phyloP scores from a whole-genome alignment of 2,329 filamentous ascomycete species.

The Macrophomina pseudophaseolina region DNA sequence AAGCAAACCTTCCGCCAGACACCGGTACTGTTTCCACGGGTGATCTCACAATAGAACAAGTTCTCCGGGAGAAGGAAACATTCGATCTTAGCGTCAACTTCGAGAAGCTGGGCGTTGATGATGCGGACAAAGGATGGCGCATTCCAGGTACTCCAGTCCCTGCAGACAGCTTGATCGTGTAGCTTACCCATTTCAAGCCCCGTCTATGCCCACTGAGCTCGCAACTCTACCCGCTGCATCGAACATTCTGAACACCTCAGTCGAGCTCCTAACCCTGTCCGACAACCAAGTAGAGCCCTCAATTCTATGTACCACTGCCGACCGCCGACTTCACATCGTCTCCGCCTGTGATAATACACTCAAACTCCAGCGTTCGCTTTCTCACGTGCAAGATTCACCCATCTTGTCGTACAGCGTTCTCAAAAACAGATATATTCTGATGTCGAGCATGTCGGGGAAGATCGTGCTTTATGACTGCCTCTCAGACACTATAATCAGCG shows the following conservation, averaged over 20 bases:
- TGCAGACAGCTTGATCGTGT: background rate
- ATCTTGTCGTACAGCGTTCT: constrained; percentile 58
- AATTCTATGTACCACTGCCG: constrained; percentile 44
- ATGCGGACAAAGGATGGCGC: constrained; percentile 52
- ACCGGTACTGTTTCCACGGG: constrained; percentile 50
- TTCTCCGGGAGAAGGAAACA: constrained; percentile 65
- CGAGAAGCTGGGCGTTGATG: constrained; percentile 59
- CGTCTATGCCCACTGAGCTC: constrained; percentile 50
- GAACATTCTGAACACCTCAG: constrained; percentile 60
- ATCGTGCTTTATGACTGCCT: constrained; percentile 54
- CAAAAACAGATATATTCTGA: constrained; percentile 52
- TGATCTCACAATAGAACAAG: constrained; percentile 61
- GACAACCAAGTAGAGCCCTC: constrained; percentile 32
- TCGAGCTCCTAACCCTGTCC: constrained; percentile 43
- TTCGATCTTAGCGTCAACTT: constrained; percentile 62
- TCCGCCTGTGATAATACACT: constrained; percentile 39
- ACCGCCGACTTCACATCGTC: constrained; percentile 53
- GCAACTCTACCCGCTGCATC: constrained; percentile 52
- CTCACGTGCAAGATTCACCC: constrained; percentile 56
- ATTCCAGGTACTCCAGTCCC: constrained; percentile 46
- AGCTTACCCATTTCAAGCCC: constrained; percentile 45
- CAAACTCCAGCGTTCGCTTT: constrained; percentile 42
- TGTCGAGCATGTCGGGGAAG: constrained; percentile 65
- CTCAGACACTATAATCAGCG: constrained; percentile 49
- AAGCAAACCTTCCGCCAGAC: constrained; percentile 60